Evolutionary conservation across 371 early-diverging fungal genomes (phyloP).

Genomic region (Mucor lusitanicus): DNA sequence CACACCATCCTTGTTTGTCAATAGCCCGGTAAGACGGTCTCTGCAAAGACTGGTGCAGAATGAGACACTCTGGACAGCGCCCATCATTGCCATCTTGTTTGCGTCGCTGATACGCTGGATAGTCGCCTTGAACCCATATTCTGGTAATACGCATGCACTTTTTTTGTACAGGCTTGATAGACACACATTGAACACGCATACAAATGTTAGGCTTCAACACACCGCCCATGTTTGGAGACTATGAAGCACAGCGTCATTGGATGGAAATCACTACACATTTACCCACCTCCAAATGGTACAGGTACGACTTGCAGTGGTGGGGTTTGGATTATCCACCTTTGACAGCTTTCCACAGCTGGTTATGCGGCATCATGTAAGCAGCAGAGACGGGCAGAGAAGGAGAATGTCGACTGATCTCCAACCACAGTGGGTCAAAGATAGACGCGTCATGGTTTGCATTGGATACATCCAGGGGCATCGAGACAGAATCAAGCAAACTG

Average conservation of each 20-base stretch:
- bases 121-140: conserved; percentile 75
- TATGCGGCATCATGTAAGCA: conserved; percentile 79
- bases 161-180: neutral
- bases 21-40: conserved; percentile 22
- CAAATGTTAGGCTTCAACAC: conserved; percentile 36
- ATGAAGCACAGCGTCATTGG: conserved; percentile 98
- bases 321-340: conserved; percentile 97
- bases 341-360: conserved; percentile 89
- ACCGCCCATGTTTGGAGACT: conserved; percentile 91
- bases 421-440: conserved; percentile 67
- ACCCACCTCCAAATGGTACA: conserved; percentile 84
- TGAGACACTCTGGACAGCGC: conserved; percentile 42
- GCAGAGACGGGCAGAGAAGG: neutral
- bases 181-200: neutral
- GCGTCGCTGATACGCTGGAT: conserved; percentile 72
- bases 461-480: conserved; percentile 82
- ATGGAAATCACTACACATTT: conserved; percentile 89
- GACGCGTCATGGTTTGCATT: conserved; percentile 87
- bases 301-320: conserved; percentile 87
- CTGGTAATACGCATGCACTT: conserved; percentile 56
- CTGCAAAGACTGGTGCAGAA: conserved; percentile 27
- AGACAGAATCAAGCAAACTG: conserved; percentile 69
- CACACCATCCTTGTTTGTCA: conserved; percentile 18
- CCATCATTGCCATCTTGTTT: conserved; percentile 50
- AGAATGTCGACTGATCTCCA: neutral